A percentile compares a stretch with the other conserved stretches of the same genome.
phyloP scores from a whole-genome alignment of 331 rosid genomes.

The Phaseolus coccineus region DNA sequence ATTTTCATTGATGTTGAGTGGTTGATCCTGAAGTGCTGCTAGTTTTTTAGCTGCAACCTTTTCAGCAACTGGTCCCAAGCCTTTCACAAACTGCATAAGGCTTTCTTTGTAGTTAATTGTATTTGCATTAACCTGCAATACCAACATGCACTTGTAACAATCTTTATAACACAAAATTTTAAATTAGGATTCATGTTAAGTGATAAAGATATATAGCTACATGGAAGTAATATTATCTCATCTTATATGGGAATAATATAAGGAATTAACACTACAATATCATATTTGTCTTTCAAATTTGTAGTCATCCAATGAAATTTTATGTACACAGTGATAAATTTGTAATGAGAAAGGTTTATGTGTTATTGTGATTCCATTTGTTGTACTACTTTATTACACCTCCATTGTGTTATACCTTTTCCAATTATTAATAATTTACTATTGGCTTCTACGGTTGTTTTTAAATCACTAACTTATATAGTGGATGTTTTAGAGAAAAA shows the following conservation, averaged over 20 bases:
- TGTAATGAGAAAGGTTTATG: background rate
- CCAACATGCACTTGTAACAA: constrained; percentile 13
- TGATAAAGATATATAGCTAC: background rate
- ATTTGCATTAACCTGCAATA: constrained; percentile 40
- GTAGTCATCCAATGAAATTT: background rate
- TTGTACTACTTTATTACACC: background rate
- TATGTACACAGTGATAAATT: background rate
- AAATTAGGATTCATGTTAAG: background rate
- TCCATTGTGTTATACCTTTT: background rate
- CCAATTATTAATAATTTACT: background rate
- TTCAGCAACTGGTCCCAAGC: constrained; percentile 62
- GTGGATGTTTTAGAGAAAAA: background rate
- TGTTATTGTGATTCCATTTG: background rate
- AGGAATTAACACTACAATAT: background rate
- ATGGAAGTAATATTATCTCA: background rate
- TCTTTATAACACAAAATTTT: background rate
- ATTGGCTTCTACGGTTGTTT: background rate
- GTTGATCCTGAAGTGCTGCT: background rate
- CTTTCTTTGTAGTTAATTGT: constrained; percentile 49
- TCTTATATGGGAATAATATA: background rate
- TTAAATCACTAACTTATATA: background rate
- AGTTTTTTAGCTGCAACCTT: constrained; percentile 47
- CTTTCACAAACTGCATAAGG: constrained; percentile 45
- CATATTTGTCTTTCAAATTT: background rate
- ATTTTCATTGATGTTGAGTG: background rate